Evolutionary conservation across 441 rosid genomes (phyloP).

Genomic region (Croton laevigatus): DNA sequence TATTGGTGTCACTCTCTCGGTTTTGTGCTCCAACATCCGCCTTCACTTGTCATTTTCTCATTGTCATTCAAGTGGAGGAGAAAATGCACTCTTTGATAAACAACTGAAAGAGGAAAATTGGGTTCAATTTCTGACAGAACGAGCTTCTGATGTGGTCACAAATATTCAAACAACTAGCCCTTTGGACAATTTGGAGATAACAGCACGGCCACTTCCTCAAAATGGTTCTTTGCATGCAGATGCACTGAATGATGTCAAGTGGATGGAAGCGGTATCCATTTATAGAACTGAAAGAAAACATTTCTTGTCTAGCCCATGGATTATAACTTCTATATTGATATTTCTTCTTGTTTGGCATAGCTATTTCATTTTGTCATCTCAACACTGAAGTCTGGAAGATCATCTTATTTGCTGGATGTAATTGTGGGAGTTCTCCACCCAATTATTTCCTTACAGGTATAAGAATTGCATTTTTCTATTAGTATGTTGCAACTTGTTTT

Average conservation of each 20-base stretch:
- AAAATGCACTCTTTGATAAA: conserved; percentile 34
- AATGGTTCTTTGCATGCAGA: conserved; percentile 56
- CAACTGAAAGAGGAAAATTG: conserved; percentile 58
- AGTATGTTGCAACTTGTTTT: conserved; percentile 3
- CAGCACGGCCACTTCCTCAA: conserved; percentile 39
- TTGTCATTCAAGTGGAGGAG: conserved; percentile 48
- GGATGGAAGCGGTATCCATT: conserved; percentile 97
- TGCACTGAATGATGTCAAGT: conserved; percentile 80
- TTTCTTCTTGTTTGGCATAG: conserved; percentile 35
- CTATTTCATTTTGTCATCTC: conserved; percentile 89
- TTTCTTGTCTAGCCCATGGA: background rate
- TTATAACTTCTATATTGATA: conserved; percentile 15
- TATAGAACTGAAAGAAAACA: conserved; percentile 6
- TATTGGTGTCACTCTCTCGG: conserved; percentile 82
- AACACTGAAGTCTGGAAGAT: conserved; percentile 92
- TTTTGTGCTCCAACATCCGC: conserved; percentile 87
- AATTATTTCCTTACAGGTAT: conserved; percentile 90
- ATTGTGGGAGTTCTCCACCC: conserved; percentile 80
- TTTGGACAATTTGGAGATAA: conserved; percentile 55
- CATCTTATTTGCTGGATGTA: conserved; percentile 83
- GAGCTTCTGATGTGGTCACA: conserved; percentile 74
- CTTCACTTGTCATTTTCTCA: conserved; percentile 54
- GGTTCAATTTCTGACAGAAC: conserved; percentile 58
- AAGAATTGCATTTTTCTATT: conserved; percentile 17
- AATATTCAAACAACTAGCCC: conserved; percentile 70